Evolutionary conservation across 371 early-diverging fungal genomes (phyloP), one percentile per base, ranked within the genome.

Genomic region (Ordospora colligata): DNA sequence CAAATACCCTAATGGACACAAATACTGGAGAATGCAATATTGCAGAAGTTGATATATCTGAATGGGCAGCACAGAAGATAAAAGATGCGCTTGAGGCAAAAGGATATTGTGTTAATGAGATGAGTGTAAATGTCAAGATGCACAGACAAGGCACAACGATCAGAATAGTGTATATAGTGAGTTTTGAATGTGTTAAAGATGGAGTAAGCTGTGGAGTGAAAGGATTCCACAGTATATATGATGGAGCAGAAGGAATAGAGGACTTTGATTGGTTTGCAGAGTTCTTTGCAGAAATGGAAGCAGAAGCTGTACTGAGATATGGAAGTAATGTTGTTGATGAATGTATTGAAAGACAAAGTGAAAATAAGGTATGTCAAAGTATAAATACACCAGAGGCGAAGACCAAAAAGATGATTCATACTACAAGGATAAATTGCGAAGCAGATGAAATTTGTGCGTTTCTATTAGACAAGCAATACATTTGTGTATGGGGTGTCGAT

Each of bases 201-300:
- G 64, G 54, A 22, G 46, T 47, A 32, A 19, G 37, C 11, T 68
- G 50, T 52, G 17, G 43, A 0, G 37, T 80, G 27, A 68, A 70
- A 14, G 67, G 63, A 37, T 80, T 74, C 43, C 44, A 25, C 50
- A 53, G 42, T 43, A 64, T 50, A 3, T 37, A 10, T 22, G 43
- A 54, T 19, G 65, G 45, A 21, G 47, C 67, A 0, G 80, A 73
- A 23, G 69, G 71, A 17, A 27, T 58, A 43, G 46, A 75, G 37
- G 46, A 32, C 9, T 65, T 68, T 21, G 43, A 62, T n/a, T 80
- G 77, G 77, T 72, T 80, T 68, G 17, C 74, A 11, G 67, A 69
- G 14, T 65, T 67, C 21, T 65, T 80, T 53, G 73, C 73, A 25
- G 77, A 80, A 22, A 11, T 73, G 10, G 80, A 80, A 63, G 52